Evolutionary conservation across 768 basidiomycete genomes (phyloP).

Genomic region (Ramaria sp.): DNA sequence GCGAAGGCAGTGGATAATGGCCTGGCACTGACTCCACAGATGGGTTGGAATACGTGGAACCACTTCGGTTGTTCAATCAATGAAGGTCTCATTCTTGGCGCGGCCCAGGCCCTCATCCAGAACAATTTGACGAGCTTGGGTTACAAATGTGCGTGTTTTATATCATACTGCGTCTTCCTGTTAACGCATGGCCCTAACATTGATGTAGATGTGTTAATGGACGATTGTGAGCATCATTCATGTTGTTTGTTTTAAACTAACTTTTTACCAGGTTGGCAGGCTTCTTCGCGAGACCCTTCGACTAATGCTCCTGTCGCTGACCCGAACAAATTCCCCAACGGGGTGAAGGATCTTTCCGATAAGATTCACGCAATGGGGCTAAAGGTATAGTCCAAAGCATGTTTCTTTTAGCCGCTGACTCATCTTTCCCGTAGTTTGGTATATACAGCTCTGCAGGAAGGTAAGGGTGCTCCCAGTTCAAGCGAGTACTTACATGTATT

Average conservation of each 20-base stretch:
- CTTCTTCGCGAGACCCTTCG: slow-evolving; percentile 16
- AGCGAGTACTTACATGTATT: not conserved
- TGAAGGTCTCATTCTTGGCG: slow-evolving; percentile 24
- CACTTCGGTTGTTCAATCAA: slow-evolving; percentile 28
- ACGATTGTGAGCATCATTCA: slow-evolving; percentile 22
- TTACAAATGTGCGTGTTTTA: slow-evolving; percentile 25
- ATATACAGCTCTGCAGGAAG: slow-evolving; percentile 7
- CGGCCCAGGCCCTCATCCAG: slow-evolving; percentile 23
- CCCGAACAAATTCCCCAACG: slow-evolving; percentile 22
- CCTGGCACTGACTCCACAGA: slow-evolving; percentile 24
- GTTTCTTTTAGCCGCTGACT: not conserved
- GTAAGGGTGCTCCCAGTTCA: not conserved
- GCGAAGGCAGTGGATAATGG: slow-evolving; percentile 16
- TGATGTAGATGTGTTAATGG: slow-evolving; percentile 24
- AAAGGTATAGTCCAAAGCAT: slow-evolving; percentile 16
- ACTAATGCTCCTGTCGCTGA: slow-evolving; percentile 23
- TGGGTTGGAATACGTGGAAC: slow-evolving; percentile 32
- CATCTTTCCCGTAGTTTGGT: not conserved
- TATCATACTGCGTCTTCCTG: not conserved
- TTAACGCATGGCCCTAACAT: not conserved
- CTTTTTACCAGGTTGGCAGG: slow-evolving; percentile 22
- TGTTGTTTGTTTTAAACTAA: not conserved
- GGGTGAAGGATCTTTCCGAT: slow-evolving; percentile 21
- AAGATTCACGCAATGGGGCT: slow-evolving; percentile 24
- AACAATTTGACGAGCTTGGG: slow-evolving; percentile 24